A percentile compares a stretch with the other conserved stretches of the same genome.
phyloP scores from a whole-genome alignment of 768 basidiomycete species.

The Termitomyces titanicus region DNA sequence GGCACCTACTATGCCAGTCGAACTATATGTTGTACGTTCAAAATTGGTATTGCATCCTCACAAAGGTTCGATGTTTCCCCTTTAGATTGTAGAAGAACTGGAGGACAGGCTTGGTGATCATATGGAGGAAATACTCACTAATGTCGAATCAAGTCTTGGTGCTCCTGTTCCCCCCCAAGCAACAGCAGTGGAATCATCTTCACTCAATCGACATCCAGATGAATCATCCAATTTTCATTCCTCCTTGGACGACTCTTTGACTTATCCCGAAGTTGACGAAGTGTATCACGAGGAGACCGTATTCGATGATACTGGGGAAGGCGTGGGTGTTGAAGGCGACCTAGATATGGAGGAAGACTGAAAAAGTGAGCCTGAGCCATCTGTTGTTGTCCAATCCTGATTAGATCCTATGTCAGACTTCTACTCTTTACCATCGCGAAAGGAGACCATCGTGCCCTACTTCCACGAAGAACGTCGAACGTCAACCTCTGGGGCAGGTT shows the following conservation, averaged over 20 bases:
- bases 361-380: neutral
- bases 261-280: conserved; percentile 18
- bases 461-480: neutral
- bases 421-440: neutral
- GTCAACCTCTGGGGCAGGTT: neutral
- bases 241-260: neutral
- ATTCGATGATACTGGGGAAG: conserved; percentile 67
- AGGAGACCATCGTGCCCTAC: too few relatives aligned
- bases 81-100: conserved; percentile 86
- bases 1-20: conserved; percentile 75
- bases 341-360: conserved; percentile 64
- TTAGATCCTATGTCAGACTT: neutral
- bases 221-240: neutral
- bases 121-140: conserved; percentile 61
- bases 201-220: neutral
- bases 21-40: conserved; percentile 82
- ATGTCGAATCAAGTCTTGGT: conserved; percentile 44
- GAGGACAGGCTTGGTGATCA: conserved; percentile 75
- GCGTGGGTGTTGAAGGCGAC: conserved; percentile 66
- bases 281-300: conserved; percentile 45
- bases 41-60: neutral
- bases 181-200: neutral
- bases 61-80: neutral
- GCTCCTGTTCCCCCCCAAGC: conserved; percentile 11
- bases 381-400: neutral